These are phyloP conservation scores for Fusarium irregulare DNA, from an alignment of 2,329 filamentous ascomycete genomes.

Conservation along the genomic window DNA sequence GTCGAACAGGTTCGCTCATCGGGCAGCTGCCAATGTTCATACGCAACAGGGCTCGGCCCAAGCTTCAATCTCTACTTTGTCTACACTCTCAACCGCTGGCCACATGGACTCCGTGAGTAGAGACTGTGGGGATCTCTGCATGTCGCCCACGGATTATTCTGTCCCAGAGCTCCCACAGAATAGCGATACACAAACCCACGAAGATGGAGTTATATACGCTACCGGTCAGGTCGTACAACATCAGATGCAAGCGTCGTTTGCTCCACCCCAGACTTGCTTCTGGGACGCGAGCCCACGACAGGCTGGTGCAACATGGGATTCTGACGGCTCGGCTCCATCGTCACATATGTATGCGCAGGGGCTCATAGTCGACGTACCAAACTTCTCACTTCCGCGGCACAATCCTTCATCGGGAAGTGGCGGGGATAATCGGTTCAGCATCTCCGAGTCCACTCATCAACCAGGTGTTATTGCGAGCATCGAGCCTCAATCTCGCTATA, in stretches of 20 bases:
- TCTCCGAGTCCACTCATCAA: accelerated
- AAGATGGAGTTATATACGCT: accelerated
- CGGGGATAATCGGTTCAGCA: no score
- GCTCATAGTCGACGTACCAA: neutral
- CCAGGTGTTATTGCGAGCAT: accelerated
- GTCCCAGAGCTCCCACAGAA: accelerated
- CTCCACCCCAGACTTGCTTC: accelerated
- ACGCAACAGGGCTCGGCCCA: accelerated
- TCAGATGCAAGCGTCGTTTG: accelerated
- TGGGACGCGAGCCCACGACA: accelerated
- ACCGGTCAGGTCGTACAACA: accelerated
- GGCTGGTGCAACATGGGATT: neutral
- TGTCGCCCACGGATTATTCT: neutral
- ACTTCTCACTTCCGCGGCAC: neutral
- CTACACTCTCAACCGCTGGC: accelerated
- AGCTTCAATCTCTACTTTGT: neutral
- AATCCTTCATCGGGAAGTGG: accelerated
- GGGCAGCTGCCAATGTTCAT: accelerated
- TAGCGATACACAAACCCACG: no score
- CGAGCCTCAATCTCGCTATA: no score
- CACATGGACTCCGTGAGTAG: accelerated
- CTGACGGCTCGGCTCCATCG: accelerated
- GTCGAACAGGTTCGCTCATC: accelerated
- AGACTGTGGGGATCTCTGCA: neutral
- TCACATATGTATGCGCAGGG: neutral